phyloP scores from a whole-genome alignment of 129 eudicot genomes.

The Scalesia atractyloides region DNA sequence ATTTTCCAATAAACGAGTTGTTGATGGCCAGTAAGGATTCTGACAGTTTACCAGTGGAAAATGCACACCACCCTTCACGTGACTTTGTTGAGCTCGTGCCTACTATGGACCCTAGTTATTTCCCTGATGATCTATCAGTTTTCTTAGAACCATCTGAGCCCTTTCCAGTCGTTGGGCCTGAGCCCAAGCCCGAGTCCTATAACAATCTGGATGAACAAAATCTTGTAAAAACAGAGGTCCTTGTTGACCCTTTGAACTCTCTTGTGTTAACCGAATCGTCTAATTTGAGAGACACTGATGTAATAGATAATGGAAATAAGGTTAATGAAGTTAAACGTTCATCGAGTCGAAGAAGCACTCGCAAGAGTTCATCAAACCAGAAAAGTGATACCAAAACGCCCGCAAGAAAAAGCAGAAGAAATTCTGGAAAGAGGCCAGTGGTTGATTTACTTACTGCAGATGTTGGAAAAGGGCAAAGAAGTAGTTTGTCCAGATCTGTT shows the following conservation, averaged over 20 bases:
- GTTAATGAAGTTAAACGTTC: constrained; percentile 31
- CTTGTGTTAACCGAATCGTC: constrained; percentile 30
- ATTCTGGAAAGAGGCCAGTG: constrained; percentile 33
- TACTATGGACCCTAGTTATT: constrained; percentile 35
- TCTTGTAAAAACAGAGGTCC: constrained; percentile 29
- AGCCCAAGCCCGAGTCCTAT: constrained; percentile 11
- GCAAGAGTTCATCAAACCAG: constrained; percentile 37
- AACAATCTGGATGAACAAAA: constrained; percentile 30
- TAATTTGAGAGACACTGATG: constrained; percentile 29
- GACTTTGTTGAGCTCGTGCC: constrained; percentile 37
- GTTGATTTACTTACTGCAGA: constrained; percentile 49
- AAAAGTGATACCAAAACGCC: constrained; percentile 23
- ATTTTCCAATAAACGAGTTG: constrained; percentile 8
- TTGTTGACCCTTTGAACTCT: constrained; percentile 45
- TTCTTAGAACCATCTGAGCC: constrained; percentile 45
- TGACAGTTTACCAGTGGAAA: constrained; percentile 24
- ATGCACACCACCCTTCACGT: constrained; percentile 39
- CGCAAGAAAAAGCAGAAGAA: constrained; percentile 41
- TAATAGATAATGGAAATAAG: constrained; percentile 25
- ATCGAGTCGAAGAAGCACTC: constrained; percentile 45
- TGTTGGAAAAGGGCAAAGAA: constrained; percentile 61
- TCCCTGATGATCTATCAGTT: constrained; percentile 42
- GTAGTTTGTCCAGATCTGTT: constrained; percentile 42
- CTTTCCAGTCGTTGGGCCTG: constrained; percentile 34
- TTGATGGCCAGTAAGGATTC: constrained; percentile 31